phyloP scores from a whole-genome alignment of 495 filamentous ascomycete species.

The Penicillium simplicissimum region DNA sequence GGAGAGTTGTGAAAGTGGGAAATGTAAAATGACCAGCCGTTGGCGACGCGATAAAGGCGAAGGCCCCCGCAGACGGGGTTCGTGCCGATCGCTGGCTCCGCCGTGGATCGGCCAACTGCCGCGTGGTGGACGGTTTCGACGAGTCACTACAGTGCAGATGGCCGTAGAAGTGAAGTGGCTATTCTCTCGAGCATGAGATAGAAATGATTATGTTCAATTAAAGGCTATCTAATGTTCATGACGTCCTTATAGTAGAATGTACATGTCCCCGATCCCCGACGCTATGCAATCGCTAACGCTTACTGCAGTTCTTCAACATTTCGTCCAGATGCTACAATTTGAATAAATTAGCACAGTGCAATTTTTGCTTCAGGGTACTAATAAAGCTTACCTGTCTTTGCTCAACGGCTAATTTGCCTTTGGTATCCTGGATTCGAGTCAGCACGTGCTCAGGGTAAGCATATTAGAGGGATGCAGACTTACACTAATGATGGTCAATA shows the following conservation, averaged over 20 bases:
- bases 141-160: too few species aligned
- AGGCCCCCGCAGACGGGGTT: constrained; percentile 7
- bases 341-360: too few species aligned
- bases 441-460: constrained; percentile 16
- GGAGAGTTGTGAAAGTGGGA: neutral
- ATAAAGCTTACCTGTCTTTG: constrained; percentile 55
- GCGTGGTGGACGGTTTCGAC: neutral
- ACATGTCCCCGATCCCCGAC: constrained; percentile 9
- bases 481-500: constrained; percentile 84
- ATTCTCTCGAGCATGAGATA: neutral
- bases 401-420: constrained; percentile 76
- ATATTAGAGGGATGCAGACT: constrained; percentile 12
- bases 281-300: constrained; percentile 31
- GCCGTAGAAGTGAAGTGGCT: neutral
- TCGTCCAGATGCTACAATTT: constrained; percentile 48
- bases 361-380: too few species aligned
- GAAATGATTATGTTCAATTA: constrained; percentile 5
- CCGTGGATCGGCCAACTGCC: neutral
- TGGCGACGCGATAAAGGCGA: constrained; percentile 5
- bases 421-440: constrained; percentile 56
- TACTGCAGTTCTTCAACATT: constrained; percentile 46
- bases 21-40: neutral
- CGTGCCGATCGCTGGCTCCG: constrained; percentile 12
- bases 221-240: constrained; percentile 4
- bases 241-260: constrained; percentile 5